Evolutionary conservation across 2,329 filamentous ascomycete species (phyloP).

Genomic region (Colletotrichum euphorbiae): DNA sequence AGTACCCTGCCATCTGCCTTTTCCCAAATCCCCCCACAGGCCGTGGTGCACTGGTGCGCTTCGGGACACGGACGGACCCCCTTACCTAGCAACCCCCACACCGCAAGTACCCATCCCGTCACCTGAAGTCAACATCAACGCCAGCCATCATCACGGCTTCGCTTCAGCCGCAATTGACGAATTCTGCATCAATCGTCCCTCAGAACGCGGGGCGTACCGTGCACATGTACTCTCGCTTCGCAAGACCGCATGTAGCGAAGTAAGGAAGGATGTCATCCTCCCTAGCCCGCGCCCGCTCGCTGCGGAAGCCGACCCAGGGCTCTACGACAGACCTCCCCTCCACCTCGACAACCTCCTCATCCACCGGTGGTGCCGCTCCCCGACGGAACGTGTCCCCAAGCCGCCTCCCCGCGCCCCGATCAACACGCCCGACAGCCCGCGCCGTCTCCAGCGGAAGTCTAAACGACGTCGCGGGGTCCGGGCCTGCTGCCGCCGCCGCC

Average conservation of each 20-base stretch:
- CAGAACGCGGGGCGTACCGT: not conserved
- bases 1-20: slow-evolving; percentile 18
- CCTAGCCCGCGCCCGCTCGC: slow-evolving; percentile 59
- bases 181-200: not conserved
- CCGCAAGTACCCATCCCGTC: slow-evolving; percentile 19
- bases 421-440: slow-evolving; percentile 28
- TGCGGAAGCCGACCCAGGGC: slow-evolving; percentile 56
- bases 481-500: slow-evolving; percentile 27
- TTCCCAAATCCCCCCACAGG: not conserved
- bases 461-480: slow-evolving; percentile 6
- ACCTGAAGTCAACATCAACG: slow-evolving; percentile 37
- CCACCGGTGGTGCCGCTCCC: not conserved
- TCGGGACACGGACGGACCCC: not conserved
- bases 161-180: not conserved
- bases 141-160: not conserved
- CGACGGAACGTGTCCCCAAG: slow-evolving; percentile 32
- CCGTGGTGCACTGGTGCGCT: not conserved
- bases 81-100: slow-evolving; percentile 27
- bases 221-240: too few relatives aligned
- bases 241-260: not conserved
- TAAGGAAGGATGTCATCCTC: slow-evolving; percentile 54
- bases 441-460: slow-evolving; percentile 28
- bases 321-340: slow-evolving; percentile 39
- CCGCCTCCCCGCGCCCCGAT: slow-evolving; percentile 33
- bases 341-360: not conserved